Conservation (phyloP, 176 grass and related monocot genomes). For the Bolboschoenus planiculmis region DNA sequence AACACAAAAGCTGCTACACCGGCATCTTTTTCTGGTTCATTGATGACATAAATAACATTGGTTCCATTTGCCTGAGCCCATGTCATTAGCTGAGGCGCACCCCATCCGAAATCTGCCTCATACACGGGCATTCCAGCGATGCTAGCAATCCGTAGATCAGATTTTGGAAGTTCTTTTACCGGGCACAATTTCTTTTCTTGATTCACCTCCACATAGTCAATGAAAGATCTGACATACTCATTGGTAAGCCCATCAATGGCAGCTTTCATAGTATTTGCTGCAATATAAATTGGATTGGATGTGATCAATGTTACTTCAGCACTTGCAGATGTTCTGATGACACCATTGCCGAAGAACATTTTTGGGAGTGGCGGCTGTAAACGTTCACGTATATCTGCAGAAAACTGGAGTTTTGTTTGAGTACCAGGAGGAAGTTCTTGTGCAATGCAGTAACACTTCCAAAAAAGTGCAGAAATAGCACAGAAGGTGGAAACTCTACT, state of each 20-base stretch:
- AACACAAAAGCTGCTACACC: background rate
- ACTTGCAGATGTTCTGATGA: background rate
- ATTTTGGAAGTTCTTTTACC: background rate
- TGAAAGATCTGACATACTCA: conserved; percentile 14
- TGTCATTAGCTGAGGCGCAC: background rate
- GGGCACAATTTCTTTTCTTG: background rate
- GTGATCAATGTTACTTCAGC: background rate
- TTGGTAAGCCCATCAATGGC: background rate
- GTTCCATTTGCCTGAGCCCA: background rate
- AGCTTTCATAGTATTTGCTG: background rate
- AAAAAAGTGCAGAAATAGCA: conserved; percentile 11
- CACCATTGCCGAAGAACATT: conserved; percentile 13
- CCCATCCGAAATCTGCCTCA: conserved; percentile 7
- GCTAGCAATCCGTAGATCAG: background rate
- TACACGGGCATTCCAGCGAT: background rate
- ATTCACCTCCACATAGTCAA: conserved; percentile 1
- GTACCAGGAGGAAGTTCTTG: background rate
- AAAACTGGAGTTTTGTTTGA: background rate
- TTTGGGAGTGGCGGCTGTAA: conserved; percentile 10
- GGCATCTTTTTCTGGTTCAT: background rate
- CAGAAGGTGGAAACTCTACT: conserved; percentile 20
- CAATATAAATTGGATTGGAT: background rate
- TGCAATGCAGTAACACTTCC: conserved; percentile 22
- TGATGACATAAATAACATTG: background rate
- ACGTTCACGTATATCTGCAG: background rate